Evolutionary conservation across 257 asterid genomes (phyloP), one percentile per base, ranked within the genome.

Genomic region (Solanum tarijense): DNA sequence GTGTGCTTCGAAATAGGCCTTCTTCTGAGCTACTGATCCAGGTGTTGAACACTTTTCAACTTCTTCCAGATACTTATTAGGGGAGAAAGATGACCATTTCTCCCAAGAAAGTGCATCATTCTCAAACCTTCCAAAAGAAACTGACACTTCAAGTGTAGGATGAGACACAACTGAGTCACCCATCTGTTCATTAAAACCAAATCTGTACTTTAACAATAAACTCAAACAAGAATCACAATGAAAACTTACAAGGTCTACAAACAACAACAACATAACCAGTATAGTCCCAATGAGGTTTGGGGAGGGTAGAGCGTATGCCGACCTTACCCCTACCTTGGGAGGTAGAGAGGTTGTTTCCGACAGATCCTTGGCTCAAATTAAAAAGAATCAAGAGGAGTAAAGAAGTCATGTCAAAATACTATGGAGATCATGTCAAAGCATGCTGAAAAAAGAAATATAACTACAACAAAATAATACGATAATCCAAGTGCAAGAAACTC

Each of bases 1-100:
- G 73, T 97, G 98, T 60, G 98, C 98, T 94, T 97, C 99, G 84
- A 97, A 97, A 85, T 95, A 97, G 0, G 98, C 99, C 93, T 95
- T 96, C 89, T 97, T 96, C 88, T 96, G 97, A 11, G 98, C 98
- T 69, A 97, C 99, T 55, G 98, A 94, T 88, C 99, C 98, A 10
- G 98, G 98, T 6, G 97, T 94, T 1, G 98, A 94, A 87, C 95
- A 91, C 91, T 84, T 96, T 68, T 94, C 99, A 32, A 95, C 98
- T 92, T 97, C 99, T 91, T 97, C 99, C 91, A 97, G 90, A 85
- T 97, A 96, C 91, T 97, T 97, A 60, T 95, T 97, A 52, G 96
- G 98, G 20, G 98, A 96, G 88, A 97, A 97, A 35, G 98, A 91
- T 21, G 99, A 97, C 97, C 98, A 97, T 87, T 95, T 97, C 91